Conservation (phyloP, 2,329 filamentous ascomycete genomes). For the Penicillium decumbens region DNA sequence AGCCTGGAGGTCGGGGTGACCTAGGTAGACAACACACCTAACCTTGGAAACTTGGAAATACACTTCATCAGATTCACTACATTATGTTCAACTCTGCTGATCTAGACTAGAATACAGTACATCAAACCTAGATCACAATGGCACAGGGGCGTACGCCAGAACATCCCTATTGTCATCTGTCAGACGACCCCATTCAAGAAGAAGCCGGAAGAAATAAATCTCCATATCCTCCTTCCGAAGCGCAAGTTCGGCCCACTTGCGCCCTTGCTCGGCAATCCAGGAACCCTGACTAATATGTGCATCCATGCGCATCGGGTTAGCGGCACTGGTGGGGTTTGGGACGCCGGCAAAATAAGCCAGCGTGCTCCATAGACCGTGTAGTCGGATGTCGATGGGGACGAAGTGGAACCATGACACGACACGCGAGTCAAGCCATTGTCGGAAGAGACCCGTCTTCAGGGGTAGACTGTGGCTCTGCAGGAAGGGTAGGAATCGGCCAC, state of each 20-base stretch:
- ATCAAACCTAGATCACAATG: conserved; percentile 5
- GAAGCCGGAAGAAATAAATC: conserved; percentile 70
- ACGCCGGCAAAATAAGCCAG: conserved; percentile 67
- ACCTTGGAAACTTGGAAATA: too few relatives aligned
- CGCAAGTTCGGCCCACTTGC: conserved; percentile 60
- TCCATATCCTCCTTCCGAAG: conserved; percentile 71
- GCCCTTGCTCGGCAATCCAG: conserved; percentile 63
- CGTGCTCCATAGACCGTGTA: conserved; percentile 69
- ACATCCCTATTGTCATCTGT: conserved; percentile 57
- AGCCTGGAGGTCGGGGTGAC: too few relatives aligned
- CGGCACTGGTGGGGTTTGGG: conserved; percentile 15
- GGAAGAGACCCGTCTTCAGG: conserved; percentile 66
- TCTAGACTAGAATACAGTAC: background rate
- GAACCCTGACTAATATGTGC: conserved; percentile 52
- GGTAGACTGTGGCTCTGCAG: conserved; percentile 64
- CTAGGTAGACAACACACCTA: too few relatives aligned
- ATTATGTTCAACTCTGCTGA: background rate
- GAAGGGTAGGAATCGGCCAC: conserved; percentile 60
- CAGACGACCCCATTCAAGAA: conserved; percentile 72
- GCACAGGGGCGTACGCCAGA: conserved; percentile 38
- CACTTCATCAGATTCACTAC: too few relatives aligned
- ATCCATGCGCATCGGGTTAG: conserved; percentile 44
- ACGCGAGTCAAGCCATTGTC: conserved; percentile 73
- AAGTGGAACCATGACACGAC: conserved; percentile 75
- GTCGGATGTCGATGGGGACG: conserved; percentile 68